A percentile compares a stretch with the other conserved stretches of the same genome.
These are phyloP conservation scores for Boletus subcaerulescens DNA, from an alignment of 768 basidiomycete species.

Conservation along the genomic window DNA sequence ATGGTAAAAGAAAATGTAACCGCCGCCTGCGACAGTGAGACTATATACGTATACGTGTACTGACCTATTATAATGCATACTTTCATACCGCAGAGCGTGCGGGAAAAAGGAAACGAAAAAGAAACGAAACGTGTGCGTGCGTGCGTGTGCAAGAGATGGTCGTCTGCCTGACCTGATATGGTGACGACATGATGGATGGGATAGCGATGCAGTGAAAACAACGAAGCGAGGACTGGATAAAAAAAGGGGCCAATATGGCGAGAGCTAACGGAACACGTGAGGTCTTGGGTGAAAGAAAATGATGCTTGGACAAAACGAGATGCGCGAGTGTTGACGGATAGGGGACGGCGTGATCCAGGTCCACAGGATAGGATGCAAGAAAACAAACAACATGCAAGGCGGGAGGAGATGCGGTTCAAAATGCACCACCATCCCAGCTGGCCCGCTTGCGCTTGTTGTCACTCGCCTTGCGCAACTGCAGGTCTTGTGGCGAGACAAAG, in stretches of 20 bases:
- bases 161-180: constrained; percentile 8
- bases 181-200: constrained; percentile 16
- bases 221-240: constrained; percentile 3
- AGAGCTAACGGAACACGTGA: constrained; percentile 9
- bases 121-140: constrained; percentile 2
- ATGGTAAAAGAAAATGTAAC: constrained; percentile 10
- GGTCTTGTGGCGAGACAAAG: constrained; percentile 51
- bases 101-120: not conserved
- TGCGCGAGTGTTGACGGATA: constrained; percentile 12
- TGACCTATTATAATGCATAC: constrained; percentile 27
- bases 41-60: constrained; percentile 28
- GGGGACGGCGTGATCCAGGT: constrained; percentile 3
- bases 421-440: constrained; percentile 51
- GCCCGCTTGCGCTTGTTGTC: constrained; percentile 58
- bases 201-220: constrained; percentile 24
- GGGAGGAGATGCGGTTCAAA: constrained; percentile 13
- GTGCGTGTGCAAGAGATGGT: constrained; percentile 9
- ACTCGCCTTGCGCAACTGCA: constrained; percentile 43
- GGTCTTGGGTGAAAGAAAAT: not conserved
- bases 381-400: not conserved
- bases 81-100: constrained; percentile 19
- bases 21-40: constrained; percentile 24
- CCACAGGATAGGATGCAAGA: constrained; percentile 6
- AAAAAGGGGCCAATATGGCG: not conserved
- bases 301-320: constrained; percentile 8